Evolutionary conservation across 2,329 filamentous ascomycete species (phyloP).

Genomic region (Colletotrichum tabaci): DNA sequence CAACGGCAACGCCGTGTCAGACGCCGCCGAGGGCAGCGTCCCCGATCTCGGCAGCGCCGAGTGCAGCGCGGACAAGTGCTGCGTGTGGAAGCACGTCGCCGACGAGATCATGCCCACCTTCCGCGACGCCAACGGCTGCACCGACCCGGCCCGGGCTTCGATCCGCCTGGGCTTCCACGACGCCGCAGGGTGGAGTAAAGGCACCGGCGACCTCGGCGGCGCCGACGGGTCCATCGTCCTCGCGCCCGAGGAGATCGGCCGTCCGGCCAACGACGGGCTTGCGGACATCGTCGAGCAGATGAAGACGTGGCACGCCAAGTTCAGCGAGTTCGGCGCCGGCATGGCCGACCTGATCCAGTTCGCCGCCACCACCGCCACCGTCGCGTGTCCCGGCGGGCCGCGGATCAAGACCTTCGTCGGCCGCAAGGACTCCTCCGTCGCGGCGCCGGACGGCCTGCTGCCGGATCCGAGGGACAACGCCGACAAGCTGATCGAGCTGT

Average conservation of each 20-base stretch:
- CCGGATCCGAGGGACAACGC: conserved; percentile 60
- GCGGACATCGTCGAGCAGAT: conserved; percentile 58
- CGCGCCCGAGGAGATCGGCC: conserved; percentile 52
- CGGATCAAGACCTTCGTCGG: conserved; percentile 66
- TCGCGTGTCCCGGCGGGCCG: conserved; percentile 62
- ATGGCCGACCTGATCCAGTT: conserved; percentile 71
- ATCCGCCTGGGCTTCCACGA: conserved; percentile 66
- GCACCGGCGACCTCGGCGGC: conserved; percentile 54
- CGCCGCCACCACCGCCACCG: conserved; percentile 64
- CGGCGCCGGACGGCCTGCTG: conserved; percentile 58
- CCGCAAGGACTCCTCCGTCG: conserved; percentile 59
- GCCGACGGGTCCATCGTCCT: conserved; percentile 63
- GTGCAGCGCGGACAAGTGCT: conserved; percentile 59
- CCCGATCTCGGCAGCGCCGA: conserved; percentile 42
- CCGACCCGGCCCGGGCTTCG: conserved; percentile 58
- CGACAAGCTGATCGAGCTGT: conserved; percentile 62
- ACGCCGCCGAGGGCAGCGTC: conserved; percentile 42
- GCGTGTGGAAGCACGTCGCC: conserved; percentile 60
- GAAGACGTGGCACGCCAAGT: conserved; percentile 57
- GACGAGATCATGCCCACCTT: conserved; percentile 56
- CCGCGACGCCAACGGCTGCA: conserved; percentile 57
- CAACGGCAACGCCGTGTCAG: conserved; percentile 26
- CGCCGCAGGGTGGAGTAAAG: conserved; percentile 59
- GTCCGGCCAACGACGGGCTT: conserved; percentile 62
- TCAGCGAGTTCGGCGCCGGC: conserved; percentile 57